Evolutionary conservation across 495 filamentous ascomycete genomes (phyloP), one percentile per base, ranked within the genome.

Genomic region (Penicillium paxilli): DNA sequence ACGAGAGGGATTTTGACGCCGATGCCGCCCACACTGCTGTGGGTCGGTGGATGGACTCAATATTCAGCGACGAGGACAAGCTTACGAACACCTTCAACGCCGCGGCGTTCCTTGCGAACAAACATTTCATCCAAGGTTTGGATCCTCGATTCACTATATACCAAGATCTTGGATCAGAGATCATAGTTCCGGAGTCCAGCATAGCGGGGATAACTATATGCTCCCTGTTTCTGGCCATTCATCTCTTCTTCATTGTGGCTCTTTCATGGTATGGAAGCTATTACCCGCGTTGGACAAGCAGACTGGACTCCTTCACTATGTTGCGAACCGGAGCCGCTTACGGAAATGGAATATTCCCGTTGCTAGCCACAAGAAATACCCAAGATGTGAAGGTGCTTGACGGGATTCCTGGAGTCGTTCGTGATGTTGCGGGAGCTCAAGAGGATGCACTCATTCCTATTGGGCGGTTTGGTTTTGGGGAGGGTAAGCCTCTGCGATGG

Each of bases 281-380:
- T 16, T 21, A 40, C 16, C 51, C 47, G 25, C 44, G 55, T 3
- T 69, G 68, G 67, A 71, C 67, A 1, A 9, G 35, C 4, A 54
- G 49, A 7, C 55, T 71, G 0, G 64, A 71, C 38, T 46, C 64
- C 3, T 69, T 64, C n/a, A 60, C 57, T 2, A 71, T 69, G 67
- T 47, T 69, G 49, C 54, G 62, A 10, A 35, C 65, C 25, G 63
- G 63, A 5, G 66, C 66, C 21, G 58, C 58, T 7, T 25, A 47
- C 4, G 61, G 58, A 0, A 33, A 59, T 14, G 26, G 55, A 5
- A n/a, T 55, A 21, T 58, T 64, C 19, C 63, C 62, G 25, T 30
- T 67, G 28, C 47, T 60, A 5, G 49, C 62, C 32, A 38, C 48
- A 19, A 37, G 21, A 7, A 38, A 38, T 3, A 58, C 21, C 3